Base-by-base conservation (phyloP, 306 rosid genomes). In the Pachyrhizus erosus region DNA sequence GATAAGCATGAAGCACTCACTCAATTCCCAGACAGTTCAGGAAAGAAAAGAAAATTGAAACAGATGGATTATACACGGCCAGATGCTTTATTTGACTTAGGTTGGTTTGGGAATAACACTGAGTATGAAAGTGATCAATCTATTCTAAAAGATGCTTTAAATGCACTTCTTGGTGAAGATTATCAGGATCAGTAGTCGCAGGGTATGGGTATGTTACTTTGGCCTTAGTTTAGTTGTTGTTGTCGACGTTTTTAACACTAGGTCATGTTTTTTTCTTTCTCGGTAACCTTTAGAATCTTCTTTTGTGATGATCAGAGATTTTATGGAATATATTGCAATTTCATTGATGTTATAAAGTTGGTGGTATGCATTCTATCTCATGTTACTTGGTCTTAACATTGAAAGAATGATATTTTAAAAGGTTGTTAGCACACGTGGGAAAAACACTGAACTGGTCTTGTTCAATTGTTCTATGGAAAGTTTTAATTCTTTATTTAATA, bases 51-150 rank as follows among this genome's bases (percentile, higher is more conserved):
- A 12, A 73, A n/a, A 5, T 21, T 21, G 20, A 75, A 48, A 55
- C 77, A 23, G 88, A 57, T 48, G 18, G 83, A 81, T 21, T 83
- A 78, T 43, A 71, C 62, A 0, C 69, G 87, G 48, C 93, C 94
- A 1, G 96, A 93, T 83, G 91, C 84, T 58, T 52, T 88, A 79
- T 81, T 87, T 72, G 89, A 60, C 64, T 52, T 82, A 18, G 91
- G 85, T 77, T 91, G 90, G 95, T 75, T 84, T 66, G 90, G 81
- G 42, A 84, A 77, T 39, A 23, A 21, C 55, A 31, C 43, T 2
- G 90, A 86, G 42, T 78, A 46, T 66, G 48, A 29, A 34, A 82
- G 71, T 73, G 87, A 85, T 70, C 82, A 70, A 17, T 13, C 76
- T 43, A 55, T 52, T 70, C 60, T 85, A 73, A 77, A 65, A 7